Conservation (phyloP, 2,329 filamentous ascomycete species). For the Calonectria fujianensis region DNA sequence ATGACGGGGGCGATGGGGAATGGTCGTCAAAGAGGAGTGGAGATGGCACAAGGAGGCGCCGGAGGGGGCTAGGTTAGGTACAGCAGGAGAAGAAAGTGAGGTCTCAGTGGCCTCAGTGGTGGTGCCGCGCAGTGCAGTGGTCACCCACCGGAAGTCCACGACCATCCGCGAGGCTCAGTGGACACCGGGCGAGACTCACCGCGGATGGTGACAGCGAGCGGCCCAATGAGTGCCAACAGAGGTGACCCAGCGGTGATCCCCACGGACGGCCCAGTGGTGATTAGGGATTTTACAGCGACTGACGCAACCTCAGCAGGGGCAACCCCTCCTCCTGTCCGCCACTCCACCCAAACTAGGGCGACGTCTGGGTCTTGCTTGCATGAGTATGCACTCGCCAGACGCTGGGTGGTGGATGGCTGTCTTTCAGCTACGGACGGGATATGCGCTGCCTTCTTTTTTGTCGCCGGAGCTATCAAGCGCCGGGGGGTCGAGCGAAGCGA, state of each 20-base stretch:
- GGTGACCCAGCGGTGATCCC: constrained; percentile 31
- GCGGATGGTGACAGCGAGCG: constrained; percentile 25
- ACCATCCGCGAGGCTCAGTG: constrained; percentile 30
- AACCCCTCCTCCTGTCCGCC: constrained; percentile 27
- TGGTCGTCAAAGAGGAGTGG: constrained; percentile 39
- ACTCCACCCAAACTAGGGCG: constrained; percentile 37
- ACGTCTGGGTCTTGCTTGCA: constrained; percentile 40
- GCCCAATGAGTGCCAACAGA: constrained; percentile 30
- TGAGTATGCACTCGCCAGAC: constrained; percentile 29
- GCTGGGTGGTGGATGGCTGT: constrained; percentile 11
- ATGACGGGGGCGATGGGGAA: constrained; percentile 48
- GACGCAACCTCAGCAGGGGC: constrained; percentile 40
- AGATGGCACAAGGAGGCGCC: constrained; percentile 41
- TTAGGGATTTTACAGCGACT: constrained; percentile 36
- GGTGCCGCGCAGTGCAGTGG: constrained; percentile 40
- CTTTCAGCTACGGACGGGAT: constrained; percentile 34
- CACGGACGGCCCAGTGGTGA: constrained; percentile 29
- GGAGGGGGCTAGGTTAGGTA: constrained; percentile 43
- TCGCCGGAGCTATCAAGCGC: constrained; percentile 10
- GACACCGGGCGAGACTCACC: constrained; percentile 37
- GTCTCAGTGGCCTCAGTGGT: constrained; percentile 47
- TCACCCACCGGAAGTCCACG: constrained; percentile 21
- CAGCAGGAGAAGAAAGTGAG: constrained; percentile 33
- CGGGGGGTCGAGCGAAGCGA: constrained; percentile 24
- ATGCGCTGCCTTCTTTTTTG: constrained; percentile 11